Percentiles rank a stretch among this genome's conserved stretches.
Conservation (phyloP, 306 rosid species). For the Oxytropis ochrocephala region DNA sequence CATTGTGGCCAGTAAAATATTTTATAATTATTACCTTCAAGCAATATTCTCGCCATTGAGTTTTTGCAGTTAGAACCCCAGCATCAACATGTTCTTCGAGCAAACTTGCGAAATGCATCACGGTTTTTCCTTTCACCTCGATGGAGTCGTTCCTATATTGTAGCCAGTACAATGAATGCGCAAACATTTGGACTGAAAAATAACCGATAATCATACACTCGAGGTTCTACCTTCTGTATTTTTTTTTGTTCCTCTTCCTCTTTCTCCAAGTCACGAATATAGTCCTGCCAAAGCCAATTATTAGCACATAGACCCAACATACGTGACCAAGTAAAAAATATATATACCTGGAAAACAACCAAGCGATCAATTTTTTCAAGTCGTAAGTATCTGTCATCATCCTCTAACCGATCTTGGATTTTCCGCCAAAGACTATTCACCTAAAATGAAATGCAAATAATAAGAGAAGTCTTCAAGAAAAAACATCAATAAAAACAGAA, state of each 20-base stretch:
- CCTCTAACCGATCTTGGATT: slow-evolving; percentile 97
- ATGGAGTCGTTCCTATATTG: slow-evolving; percentile 58
- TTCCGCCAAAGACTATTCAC: slow-evolving; percentile 89
- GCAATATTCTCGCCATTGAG: slow-evolving; percentile 90
- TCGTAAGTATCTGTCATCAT: slow-evolving; percentile 81
- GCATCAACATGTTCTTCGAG: slow-evolving; percentile 68
- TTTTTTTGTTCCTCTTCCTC: slow-evolving; percentile 90
- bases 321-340: slow-evolving; percentile 18
- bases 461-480: not conserved
- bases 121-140: slow-evolving; percentile 95
- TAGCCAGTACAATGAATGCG: not conserved
- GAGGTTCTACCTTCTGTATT: slow-evolving; percentile 61
- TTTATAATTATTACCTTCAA: slow-evolving; percentile 52
- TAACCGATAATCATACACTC: slow-evolving; percentile 4
- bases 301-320: slow-evolving; percentile 21
- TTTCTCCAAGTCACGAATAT: slow-evolving; percentile 91
- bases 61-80: slow-evolving; percentile 77
- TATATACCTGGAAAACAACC: slow-evolving; percentile 83
- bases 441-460: slow-evolving; percentile 33
- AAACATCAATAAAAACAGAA: slow-evolving; percentile 15
- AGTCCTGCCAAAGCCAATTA: slow-evolving; percentile 58
- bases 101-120: slow-evolving; percentile 85
- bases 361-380: slow-evolving; percentile 94
- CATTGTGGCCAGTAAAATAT: not conserved
- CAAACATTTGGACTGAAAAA: slow-evolving; percentile 4